Evolutionary conservation across 2,329 filamentous ascomycete species (phyloP).

Genomic region (Aureobasidium sp.): DNA sequence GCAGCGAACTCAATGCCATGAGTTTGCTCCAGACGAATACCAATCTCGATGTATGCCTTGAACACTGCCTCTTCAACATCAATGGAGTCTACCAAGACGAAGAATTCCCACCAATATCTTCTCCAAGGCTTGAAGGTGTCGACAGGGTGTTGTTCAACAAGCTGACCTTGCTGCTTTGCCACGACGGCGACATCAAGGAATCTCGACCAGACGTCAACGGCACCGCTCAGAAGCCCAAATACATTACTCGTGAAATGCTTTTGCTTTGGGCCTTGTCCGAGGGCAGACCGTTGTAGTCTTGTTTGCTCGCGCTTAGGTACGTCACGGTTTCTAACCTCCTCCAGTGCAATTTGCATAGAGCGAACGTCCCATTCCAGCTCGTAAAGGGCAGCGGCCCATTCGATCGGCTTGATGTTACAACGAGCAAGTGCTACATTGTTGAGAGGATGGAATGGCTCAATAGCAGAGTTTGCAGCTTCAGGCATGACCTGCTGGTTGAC

Average conservation of each 20-base stretch:
- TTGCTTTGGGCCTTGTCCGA: conserved; percentile 19
- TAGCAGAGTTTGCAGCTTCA: conserved; percentile 28
- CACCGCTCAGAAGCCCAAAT: background rate
- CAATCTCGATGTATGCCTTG: conserved; percentile 45
- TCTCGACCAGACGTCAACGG: background rate
- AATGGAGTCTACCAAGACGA: conserved; percentile 34
- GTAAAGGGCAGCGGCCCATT: conserved; percentile 15
- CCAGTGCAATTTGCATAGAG: conserved; percentile 17
- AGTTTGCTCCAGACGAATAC: conserved; percentile 12
- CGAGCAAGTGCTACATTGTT: conserved; percentile 39
- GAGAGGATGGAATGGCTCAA: conserved; percentile 39
- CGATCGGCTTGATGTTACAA: conserved; percentile 12
- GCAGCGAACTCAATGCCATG: conserved; percentile 4
- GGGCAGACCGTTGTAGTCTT: conserved; percentile 20
- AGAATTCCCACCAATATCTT: conserved; percentile 44
- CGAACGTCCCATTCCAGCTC: conserved; percentile 16
- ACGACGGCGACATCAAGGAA: background rate
- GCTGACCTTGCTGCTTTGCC: background rate
- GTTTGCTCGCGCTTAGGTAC: conserved; percentile 18
- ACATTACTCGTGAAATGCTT: conserved; percentile 8
- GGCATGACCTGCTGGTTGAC: background rate
- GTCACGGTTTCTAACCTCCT: background rate
- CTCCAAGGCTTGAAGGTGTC: conserved; percentile 24
- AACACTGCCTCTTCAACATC: conserved; percentile 48
- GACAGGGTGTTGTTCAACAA: background rate